Conservation (phyloP, 2,329 filamentous ascomycete species). For the Graphiopsis chlorocephala region DNA sequence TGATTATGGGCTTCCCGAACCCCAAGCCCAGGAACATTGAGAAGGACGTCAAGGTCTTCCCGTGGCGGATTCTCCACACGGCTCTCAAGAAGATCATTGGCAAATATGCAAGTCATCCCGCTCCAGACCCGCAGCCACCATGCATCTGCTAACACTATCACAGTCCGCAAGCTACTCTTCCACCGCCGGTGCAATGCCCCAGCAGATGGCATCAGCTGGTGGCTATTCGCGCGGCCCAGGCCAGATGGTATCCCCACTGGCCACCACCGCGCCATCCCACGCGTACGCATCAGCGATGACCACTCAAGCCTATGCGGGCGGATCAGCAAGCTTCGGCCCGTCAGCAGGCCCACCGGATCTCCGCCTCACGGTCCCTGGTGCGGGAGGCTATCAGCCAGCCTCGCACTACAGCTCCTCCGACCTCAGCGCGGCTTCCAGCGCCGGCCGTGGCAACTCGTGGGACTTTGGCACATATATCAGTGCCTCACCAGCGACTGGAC, state of each 20-base stretch:
- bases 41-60: conserved; percentile 98
- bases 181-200: conserved; percentile 50
- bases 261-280: conserved; percentile 34
- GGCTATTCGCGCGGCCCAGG: conserved; percentile 43
- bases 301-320: conserved; percentile 29
- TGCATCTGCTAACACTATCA: conserved; percentile 33
- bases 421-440: conserved; percentile 23
- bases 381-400: conserved; percentile 30
- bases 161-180: conserved; percentile 69
- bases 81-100: conserved; percentile 97
- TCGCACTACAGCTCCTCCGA: conserved; percentile 32
- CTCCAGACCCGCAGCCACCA: conserved; percentile 29
- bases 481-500: conserved; percentile 30
- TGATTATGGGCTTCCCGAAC: conserved; percentile 95
- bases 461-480: conserved; percentile 30
- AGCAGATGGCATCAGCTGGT: conserved; percentile 31
- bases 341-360: conserved; percentile 40
- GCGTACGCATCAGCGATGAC: conserved; percentile 30
- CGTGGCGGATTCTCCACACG: conserved; percentile 83
- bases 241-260: conserved; percentile 31
- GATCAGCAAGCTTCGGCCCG: conserved; percentile 33
- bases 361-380: conserved; percentile 34
- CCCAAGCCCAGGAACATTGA: conserved; percentile 97
- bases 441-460: conserved; percentile 26
- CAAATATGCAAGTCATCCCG: conserved; percentile 71